Percentiles rank a stretch among this genome's conserved stretches.
Conservation (phyloP, 108 stramenopile species). For the Cyclostephanos tholiformis region DNA sequence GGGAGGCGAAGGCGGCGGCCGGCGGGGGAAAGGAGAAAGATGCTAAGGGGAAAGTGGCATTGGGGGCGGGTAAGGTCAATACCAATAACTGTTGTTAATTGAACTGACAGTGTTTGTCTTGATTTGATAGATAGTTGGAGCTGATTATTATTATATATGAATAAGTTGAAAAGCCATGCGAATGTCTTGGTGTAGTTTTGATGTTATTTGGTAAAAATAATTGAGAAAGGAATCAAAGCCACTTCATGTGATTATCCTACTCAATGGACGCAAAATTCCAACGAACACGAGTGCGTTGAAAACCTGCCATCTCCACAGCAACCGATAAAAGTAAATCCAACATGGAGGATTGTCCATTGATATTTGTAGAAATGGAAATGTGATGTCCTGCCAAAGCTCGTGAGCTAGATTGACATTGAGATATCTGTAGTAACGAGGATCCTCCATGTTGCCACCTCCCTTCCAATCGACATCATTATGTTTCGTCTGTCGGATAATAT, state of each 20-base stretch:
- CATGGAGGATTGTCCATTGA: conserved; percentile 53
- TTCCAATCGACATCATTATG: conserved; percentile 1
- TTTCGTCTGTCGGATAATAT: conserved; percentile 33
- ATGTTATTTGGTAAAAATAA: conserved; percentile 8
- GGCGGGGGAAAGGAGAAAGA: conserved; percentile 51
- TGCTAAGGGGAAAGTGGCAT: conserved; percentile 43
- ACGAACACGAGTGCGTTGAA: conserved; percentile 65
- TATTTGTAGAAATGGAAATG: conserved; percentile 58
- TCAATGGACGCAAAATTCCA: conserved; percentile 36
- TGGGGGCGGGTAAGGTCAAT: conserved; percentile 61
- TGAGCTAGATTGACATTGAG: conserved; percentile 77
- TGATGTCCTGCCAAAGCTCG: conserved; percentile 75
- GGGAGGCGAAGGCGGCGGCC: conserved; percentile 58
- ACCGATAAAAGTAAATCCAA: conserved; percentile 51
- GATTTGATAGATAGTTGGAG: not conserved
- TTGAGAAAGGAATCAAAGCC: not conserved
- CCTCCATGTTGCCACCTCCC: conserved; percentile 9
- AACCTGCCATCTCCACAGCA: conserved; percentile 68
- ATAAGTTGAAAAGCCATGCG: not conserved
- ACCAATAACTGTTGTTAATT: conserved; percentile 13
- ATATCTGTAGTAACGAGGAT: conserved; percentile 48
- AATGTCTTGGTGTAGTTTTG: not conserved
- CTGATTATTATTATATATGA: not conserved
- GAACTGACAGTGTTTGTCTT: conserved; percentile 4
- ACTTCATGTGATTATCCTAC: conserved; percentile 18